Percentiles rank a stretch among this genome's conserved stretches.
phyloP scores from a whole-genome alignment of 1,284 basidiomycete genomes.

The Tilletia horrida region DNA sequence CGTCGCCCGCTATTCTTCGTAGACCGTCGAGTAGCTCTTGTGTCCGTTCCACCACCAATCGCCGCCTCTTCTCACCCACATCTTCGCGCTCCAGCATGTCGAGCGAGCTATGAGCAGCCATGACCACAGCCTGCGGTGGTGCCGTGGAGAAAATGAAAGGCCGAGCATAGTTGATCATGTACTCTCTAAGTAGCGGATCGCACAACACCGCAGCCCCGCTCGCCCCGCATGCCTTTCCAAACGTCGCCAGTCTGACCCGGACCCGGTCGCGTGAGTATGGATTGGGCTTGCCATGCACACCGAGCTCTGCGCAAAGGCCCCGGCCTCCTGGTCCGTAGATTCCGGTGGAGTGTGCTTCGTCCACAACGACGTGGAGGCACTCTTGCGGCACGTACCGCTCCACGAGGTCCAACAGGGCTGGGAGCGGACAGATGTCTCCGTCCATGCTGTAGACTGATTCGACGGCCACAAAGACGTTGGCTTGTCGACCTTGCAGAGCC shows the following conservation, averaged over 20 bases:
- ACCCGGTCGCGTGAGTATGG: slow-evolving; percentile 22
- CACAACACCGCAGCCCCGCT: slow-evolving; percentile 70
- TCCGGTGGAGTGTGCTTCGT: slow-evolving; percentile 67
- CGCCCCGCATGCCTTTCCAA: slow-evolving; percentile 50
- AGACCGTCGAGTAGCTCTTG: slow-evolving; percentile 2
- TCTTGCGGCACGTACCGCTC: slow-evolving; percentile 64
- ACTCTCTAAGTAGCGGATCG: slow-evolving; percentile 69
- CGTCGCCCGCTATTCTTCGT: no score
- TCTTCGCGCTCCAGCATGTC: slow-evolving; percentile 68
- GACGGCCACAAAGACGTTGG: slow-evolving; percentile 64
- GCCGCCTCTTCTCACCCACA: slow-evolving; percentile 60
- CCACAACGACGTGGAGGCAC: slow-evolving; percentile 11
- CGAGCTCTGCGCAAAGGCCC: slow-evolving; percentile 8
- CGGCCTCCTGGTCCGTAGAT: slow-evolving; percentile 59
- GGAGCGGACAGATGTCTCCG: slow-evolving; percentile 78
- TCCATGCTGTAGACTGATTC: slow-evolving; percentile 95
- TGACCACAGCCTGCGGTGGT: slow-evolving; percentile 38
- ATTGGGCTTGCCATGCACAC: no score
- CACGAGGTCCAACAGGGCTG: slow-evolving; percentile 64
- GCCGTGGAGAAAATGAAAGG: slow-evolving; percentile 61
- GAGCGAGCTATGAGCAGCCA: slow-evolving; percentile 73
- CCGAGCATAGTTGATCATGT: slow-evolving; percentile 87
- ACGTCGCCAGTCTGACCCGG: slow-evolving; percentile 45
- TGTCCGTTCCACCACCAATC: slow-evolving; percentile 20
- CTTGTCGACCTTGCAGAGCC: not conserved